phyloP scores from a whole-genome alignment of 202 grass and related monocot genomes.

The Schoenoplectus tabernaemontani region DNA sequence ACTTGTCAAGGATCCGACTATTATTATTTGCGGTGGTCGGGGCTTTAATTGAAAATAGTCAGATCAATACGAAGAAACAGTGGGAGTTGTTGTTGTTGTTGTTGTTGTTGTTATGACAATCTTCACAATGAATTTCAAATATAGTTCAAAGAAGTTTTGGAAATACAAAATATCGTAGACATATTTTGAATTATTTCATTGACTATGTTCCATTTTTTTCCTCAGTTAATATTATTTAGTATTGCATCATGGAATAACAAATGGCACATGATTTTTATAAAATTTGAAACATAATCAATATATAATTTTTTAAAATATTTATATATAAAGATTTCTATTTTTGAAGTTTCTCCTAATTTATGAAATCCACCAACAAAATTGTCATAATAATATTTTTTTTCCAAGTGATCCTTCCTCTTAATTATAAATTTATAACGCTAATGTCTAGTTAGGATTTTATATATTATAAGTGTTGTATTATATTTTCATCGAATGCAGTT shows the following conservation, averaged over 20 bases:
- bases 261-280: background rate
- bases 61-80: background rate
- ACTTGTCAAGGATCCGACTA: too few relatives aligned
- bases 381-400: background rate
- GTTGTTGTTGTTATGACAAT: too few relatives aligned
- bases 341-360: background rate
- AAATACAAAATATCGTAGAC: too few relatives aligned
- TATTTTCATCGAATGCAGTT: too few relatives aligned
- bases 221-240: too few relatives aligned
- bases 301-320: background rate
- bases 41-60: background rate
- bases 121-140: too few relatives aligned
- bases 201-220: too few relatives aligned
- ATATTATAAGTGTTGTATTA: background rate
- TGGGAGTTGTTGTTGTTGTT: background rate
- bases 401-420: background rate
- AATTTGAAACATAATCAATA: background rate
- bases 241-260: too few relatives aligned
- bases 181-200: too few relatives aligned
- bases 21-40: background rate
- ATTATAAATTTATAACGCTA: background rate
- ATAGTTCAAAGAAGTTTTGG: too few relatives aligned
- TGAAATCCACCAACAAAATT: background rate
- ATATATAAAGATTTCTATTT: background rate
- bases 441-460: background rate